Conservation (phyloP, 768 basidiomycete genomes). For the Zangia roseola region DNA sequence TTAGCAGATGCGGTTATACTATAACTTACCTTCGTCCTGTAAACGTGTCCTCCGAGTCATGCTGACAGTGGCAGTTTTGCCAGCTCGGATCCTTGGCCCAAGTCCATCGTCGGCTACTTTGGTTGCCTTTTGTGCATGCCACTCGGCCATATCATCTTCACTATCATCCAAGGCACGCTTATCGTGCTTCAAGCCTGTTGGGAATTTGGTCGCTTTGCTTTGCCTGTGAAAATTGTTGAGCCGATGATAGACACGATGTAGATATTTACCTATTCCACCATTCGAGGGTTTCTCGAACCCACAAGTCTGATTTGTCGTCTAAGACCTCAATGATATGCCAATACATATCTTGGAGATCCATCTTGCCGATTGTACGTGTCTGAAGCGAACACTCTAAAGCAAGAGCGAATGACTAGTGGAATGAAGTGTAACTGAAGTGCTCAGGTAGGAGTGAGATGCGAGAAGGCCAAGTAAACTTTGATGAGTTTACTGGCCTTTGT, state of each 20-base stretch:
- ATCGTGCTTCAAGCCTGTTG: background rate
- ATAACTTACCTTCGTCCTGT: too few relatives aligned
- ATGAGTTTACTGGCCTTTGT: too few relatives aligned
- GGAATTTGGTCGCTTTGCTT: background rate
- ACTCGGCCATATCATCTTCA: background rate
- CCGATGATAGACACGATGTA: background rate
- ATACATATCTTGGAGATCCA: slow-evolving; percentile 2
- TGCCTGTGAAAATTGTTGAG: background rate
- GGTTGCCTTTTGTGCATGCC: background rate
- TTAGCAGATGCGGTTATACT: too few relatives aligned
- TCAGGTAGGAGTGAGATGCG: too few relatives aligned
- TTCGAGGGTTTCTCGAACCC: background rate
- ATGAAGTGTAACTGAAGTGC: too few relatives aligned
- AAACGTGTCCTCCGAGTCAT: too few relatives aligned
- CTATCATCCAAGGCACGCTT: background rate
- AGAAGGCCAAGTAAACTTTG: too few relatives aligned
- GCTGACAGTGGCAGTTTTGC: too few relatives aligned
- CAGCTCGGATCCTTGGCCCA: too few relatives aligned
- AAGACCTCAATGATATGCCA: slow-evolving; percentile 1
- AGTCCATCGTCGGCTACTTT: too few relatives aligned
- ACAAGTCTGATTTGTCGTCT: background rate
- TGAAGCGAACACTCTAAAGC: too few relatives aligned
- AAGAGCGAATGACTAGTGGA: too few relatives aligned
- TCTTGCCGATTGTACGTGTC: background rate
- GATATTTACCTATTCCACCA: slow-evolving; percentile 3